A percentile compares a stretch with the other conserved stretches of the same genome.
These are phyloP conservation scores for Pleurotus eryngii DNA, from an alignment of 768 basidiomycete genomes.

Conservation along the genomic window DNA sequence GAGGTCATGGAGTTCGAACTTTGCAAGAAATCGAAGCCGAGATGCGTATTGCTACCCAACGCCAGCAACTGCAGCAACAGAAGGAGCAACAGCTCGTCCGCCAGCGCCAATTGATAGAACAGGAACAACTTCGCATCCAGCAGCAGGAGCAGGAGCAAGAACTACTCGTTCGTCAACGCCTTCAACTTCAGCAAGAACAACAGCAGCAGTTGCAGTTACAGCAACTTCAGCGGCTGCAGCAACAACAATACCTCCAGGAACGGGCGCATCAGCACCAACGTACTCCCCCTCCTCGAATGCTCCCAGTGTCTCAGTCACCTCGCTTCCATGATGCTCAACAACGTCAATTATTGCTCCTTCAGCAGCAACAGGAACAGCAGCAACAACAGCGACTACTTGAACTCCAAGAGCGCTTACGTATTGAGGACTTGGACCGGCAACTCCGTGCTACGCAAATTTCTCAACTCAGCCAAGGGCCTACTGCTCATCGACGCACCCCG, in stretches of 20 bases:
- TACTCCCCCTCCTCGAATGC: slow-evolving; percentile 74
- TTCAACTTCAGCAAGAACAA: slow-evolving; percentile 42
- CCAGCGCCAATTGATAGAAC: slow-evolving; percentile 25
- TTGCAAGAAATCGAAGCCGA: slow-evolving; percentile 83
- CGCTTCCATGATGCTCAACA: slow-evolving; percentile 69
- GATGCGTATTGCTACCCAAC: slow-evolving; percentile 64
- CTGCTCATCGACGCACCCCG: slow-evolving; percentile 38
- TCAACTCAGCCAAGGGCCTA: slow-evolving; percentile 41
- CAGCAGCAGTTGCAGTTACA: slow-evolving; percentile 51
- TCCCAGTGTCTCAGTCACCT: slow-evolving; percentile 73
- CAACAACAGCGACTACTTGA: slow-evolving; percentile 59
- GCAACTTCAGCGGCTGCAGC: slow-evolving; percentile 40
- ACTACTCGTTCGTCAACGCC: slow-evolving; percentile 32
- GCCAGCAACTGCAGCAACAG: slow-evolving; percentile 27
- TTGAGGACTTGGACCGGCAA: slow-evolving; percentile 67
- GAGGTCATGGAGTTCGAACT: slow-evolving; percentile 47
- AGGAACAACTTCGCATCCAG: slow-evolving; percentile 26
- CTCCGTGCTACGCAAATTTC: slow-evolving; percentile 51
- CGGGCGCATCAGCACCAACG: slow-evolving; percentile 44
- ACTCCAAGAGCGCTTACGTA: slow-evolving; percentile 59
- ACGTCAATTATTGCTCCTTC: slow-evolving; percentile 63
- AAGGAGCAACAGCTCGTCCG: slow-evolving; percentile 22
- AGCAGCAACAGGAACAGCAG: slow-evolving; percentile 64
- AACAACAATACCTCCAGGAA: slow-evolving; percentile 52
- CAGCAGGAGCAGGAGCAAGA: slow-evolving; percentile 33